A percentile compares a stretch with the other conserved stretches of the same genome.
These are phyloP conservation scores for Elsinoe australis DNA, from an alignment of 2,329 filamentous ascomycete genomes.

Conservation along the genomic window DNA sequence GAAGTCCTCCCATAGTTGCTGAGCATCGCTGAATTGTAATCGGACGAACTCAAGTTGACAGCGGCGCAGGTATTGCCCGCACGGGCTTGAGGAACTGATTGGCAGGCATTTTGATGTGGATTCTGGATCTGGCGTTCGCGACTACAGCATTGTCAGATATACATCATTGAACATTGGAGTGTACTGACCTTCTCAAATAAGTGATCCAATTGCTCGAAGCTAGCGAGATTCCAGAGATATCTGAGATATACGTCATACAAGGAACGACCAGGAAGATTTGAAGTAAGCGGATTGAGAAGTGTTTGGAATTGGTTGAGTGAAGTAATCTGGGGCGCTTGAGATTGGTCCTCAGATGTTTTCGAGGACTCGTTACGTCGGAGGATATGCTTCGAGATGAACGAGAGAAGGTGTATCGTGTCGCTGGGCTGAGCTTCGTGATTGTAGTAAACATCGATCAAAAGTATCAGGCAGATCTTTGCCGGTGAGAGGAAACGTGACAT, in stretches of 20 bases:
- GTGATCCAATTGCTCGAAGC: conserved; percentile 66
- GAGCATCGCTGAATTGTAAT: conserved; percentile 69
- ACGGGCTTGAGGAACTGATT: conserved; percentile 60
- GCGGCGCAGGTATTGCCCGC: conserved; percentile 73
- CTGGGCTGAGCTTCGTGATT: conserved; percentile 22
- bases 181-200: conserved; percentile 42
- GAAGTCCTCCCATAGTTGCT: conserved; percentile 75
- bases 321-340: conserved; percentile 31
- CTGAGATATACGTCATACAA: conserved; percentile 81
- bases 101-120: conserved; percentile 31
- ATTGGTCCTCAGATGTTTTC: background rate
- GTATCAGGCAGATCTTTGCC: conserved; percentile 74
- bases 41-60: conserved; percentile 71
- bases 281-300: conserved; percentile 34
- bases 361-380: conserved; percentile 3
- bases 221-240: conserved; percentile 76
- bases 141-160: conserved; percentile 8
- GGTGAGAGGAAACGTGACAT: conserved; percentile 86
- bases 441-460: conserved; percentile 69
- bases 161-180: background rate
- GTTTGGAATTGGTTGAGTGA: conserved; percentile 28
- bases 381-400: conserved; percentile 68
- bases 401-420: conserved; percentile 59
- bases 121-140: conserved; percentile 22
- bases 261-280: conserved; percentile 62